Evolutionary conservation across 1,284 basidiomycete genomes (phyloP).

Genomic region (Taiwanofungus camphoratus): DNA sequence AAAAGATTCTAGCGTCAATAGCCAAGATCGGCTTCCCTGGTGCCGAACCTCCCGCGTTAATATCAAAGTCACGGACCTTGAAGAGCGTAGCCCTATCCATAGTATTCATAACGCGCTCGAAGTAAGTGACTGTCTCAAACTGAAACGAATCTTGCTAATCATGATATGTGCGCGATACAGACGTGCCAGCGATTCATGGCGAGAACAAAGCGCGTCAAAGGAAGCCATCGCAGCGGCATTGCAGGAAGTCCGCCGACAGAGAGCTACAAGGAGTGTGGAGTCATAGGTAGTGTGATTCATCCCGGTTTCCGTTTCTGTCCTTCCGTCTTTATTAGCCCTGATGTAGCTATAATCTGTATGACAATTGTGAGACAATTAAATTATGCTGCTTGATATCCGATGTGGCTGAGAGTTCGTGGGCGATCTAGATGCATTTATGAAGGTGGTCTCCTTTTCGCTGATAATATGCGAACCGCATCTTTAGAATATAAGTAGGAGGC

Average conservation of each 20-base stretch:
- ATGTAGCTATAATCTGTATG: slow-evolving; percentile 1
- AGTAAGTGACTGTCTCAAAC: slow-evolving; percentile 46
- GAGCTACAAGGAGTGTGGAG: slow-evolving; percentile 19
- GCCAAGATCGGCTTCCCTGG: slow-evolving; percentile 69
- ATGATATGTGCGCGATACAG: slow-evolving; percentile 29
- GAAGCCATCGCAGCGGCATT: slow-evolving; percentile 58
- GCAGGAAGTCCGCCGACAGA: slow-evolving; percentile 59
- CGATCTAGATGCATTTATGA: slow-evolving; percentile 9
- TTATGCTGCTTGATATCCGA: neutral
- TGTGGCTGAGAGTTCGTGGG: slow-evolving; percentile 1
- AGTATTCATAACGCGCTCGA: slow-evolving; percentile 62
- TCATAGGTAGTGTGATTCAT: slow-evolving; percentile 1
- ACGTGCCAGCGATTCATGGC: slow-evolving; percentile 55
- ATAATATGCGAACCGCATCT: slow-evolving; percentile 25
- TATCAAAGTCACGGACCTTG: slow-evolving; percentile 41
- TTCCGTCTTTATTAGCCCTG: slow-evolving; percentile 2
- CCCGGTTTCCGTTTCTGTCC: neutral
- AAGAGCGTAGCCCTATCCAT: slow-evolving; percentile 57
- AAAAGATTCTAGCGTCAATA: slow-evolving; percentile 73
- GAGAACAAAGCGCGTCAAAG: slow-evolving; percentile 52
- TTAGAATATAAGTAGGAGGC: slow-evolving; percentile 73
- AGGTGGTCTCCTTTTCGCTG: slow-evolving; percentile 13
- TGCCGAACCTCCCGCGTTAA: slow-evolving; percentile 23
- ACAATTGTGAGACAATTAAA: neutral
- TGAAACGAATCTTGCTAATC: neutral